A percentile compares a stretch with the other conserved stretches of the same genome.
These are phyloP conservation scores for Chrysanthemum makinoi DNA, from an alignment of 129 eudicot species.

Conservation along the genomic window DNA sequence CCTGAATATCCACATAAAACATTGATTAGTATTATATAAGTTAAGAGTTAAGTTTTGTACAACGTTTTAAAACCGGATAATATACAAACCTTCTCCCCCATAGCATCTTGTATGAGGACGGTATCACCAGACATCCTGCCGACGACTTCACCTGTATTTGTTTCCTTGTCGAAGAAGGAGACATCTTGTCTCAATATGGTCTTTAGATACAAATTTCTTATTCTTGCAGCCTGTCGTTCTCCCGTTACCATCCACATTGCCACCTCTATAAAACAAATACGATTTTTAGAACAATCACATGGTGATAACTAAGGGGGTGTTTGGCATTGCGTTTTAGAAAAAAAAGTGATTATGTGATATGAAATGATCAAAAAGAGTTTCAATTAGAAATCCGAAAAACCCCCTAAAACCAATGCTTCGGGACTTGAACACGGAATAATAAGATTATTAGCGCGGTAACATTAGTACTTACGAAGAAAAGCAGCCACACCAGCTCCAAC, in stretches of 20 bases:
- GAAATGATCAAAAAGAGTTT: background rate
- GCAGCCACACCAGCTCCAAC: conserved; percentile 67
- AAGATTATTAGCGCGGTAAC: background rate
- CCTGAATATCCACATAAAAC: conserved; percentile 42
- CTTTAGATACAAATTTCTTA: conserved; percentile 70
- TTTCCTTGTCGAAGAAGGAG: conserved; percentile 83
- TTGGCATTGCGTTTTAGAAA: background rate
- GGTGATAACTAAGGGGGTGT: background rate
- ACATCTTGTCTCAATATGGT: conserved; percentile 89
- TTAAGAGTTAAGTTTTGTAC: background rate
- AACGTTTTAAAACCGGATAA: background rate
- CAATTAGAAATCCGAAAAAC: background rate
- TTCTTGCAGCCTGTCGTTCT: conserved; percentile 89
- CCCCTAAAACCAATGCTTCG: background rate
- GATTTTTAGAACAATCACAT: conserved; percentile 1
- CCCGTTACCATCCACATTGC: conserved; percentile 94
- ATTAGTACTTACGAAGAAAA: conserved; percentile 68
- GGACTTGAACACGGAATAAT: background rate
- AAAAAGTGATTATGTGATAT: background rate
- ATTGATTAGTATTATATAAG: background rate
- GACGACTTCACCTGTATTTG: conserved; percentile 92
- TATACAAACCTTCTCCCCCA: conserved; percentile 83
- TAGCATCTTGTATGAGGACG: conserved; percentile 92
- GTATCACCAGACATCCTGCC: conserved; percentile 99
- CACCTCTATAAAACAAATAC: conserved; percentile 55